Conservation (phyloP, 306 rosid genomes). For the Leucaena leucocephala region DNA sequence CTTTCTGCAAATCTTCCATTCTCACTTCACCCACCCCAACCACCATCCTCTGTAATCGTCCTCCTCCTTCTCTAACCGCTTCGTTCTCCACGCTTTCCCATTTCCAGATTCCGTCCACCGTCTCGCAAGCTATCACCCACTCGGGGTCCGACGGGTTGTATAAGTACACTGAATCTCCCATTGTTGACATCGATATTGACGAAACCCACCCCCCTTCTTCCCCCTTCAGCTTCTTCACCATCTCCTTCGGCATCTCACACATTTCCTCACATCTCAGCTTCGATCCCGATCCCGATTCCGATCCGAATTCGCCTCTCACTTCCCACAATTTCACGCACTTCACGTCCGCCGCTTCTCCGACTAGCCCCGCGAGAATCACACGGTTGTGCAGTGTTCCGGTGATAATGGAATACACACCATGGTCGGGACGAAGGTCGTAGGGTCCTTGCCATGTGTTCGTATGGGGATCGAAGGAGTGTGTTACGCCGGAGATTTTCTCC, state of each 20-base stretch:
- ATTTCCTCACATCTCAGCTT: conserved; percentile 31
- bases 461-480: conserved; percentile 51
- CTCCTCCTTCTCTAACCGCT: conserved; percentile 26
- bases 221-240: conserved; percentile 49
- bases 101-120: conserved; percentile 33
- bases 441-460: conserved; percentile 64
- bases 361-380: conserved; percentile 55
- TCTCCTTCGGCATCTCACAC: conserved; percentile 68
- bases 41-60: conserved; percentile 49
- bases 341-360: conserved; percentile 46
- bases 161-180: conserved; percentile 52
- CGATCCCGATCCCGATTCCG: conserved; percentile 9
- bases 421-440: conserved; percentile 47
- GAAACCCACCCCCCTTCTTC: conserved; percentile 37
- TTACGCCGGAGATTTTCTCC: conserved; percentile 55
- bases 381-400: conserved; percentile 38
- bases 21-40: conserved; percentile 52
- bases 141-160: conserved; percentile 41
- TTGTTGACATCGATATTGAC: conserved; percentile 48
- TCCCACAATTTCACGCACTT: conserved; percentile 56
- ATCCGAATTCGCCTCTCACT: conserved; percentile 43
- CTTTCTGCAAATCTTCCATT: conserved; percentile 49
- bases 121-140: conserved; percentile 57
- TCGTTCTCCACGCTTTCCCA: conserved; percentile 56
- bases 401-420: conserved; percentile 22